Conservation (phyloP, 805 yeast species). For the Saturnispora kantuleensis region DNA sequence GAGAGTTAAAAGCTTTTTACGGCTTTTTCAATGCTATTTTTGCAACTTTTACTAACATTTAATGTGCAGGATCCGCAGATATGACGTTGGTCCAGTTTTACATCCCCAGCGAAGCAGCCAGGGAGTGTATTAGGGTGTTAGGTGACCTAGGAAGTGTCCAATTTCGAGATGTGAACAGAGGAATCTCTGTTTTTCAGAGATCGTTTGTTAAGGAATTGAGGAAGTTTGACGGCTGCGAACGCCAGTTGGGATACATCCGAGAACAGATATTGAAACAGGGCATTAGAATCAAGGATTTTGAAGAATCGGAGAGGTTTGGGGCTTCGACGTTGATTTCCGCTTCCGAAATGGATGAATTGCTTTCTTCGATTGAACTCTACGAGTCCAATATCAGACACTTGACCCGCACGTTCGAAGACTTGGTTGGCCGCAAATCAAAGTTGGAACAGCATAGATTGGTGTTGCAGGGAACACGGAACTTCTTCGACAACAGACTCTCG, state of each 20-base stretch:
- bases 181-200: conserved; percentile 79
- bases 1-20: background rate
- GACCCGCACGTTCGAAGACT: conserved; percentile 54
- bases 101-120: conserved; percentile 79
- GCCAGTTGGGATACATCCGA: conserved; percentile 60
- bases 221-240: conserved; percentile 73
- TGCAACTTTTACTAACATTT: conserved; percentile 3
- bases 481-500: conserved; percentile 26
- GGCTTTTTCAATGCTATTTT: background rate
- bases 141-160: conserved; percentile 85
- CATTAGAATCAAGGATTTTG: conserved; percentile 24
- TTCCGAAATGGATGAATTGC: conserved; percentile 65
- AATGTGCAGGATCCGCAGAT: conserved; percentile 70
- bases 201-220: conserved; percentile 84
- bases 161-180: conserved; percentile 77
- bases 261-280: conserved; percentile 41
- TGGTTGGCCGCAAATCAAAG: conserved; percentile 46
- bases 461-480: conserved; percentile 26
- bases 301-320: conserved; percentile 19
- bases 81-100: conserved; percentile 91
- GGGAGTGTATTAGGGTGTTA: conserved; percentile 75
- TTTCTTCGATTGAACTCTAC: conserved; percentile 46
- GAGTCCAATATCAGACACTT: conserved; percentile 67
- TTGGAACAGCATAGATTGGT: conserved; percentile 66
- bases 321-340: conserved; percentile 31